Evolutionary conservation across 441 rosid species (phyloP).

Genomic region (Euphorbia corollata): DNA sequence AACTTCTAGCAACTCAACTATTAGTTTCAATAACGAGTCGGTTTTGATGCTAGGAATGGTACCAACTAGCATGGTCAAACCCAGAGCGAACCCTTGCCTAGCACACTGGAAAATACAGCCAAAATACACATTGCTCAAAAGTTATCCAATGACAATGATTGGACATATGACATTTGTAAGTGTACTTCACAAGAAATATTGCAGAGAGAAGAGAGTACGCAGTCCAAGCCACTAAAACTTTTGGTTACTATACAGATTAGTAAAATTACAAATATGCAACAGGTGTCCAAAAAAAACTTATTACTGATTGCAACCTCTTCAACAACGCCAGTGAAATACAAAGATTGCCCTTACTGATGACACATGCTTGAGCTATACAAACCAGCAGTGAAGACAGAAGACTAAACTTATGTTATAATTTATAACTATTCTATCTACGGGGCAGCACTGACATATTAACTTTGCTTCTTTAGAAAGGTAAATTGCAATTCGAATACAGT

Average conservation of each 20-base stretch:
- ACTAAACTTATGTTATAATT: not conserved
- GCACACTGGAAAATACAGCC: slow-evolving; percentile 54
- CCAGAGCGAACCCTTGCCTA: slow-evolving; percentile 91
- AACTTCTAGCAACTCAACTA: slow-evolving; percentile 56
- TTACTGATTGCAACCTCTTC: not conserved
- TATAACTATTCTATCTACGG: not conserved
- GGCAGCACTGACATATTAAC: not conserved
- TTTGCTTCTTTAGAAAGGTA: not conserved
- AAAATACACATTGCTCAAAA: slow-evolving; percentile 12
- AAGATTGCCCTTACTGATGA: not conserved
- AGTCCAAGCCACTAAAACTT: too few relatives aligned
- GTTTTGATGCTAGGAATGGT: slow-evolving; percentile 49
- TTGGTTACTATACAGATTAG: too few relatives aligned
- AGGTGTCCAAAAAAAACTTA: not conserved
- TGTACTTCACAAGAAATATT: not conserved
- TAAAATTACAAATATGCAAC: too few relatives aligned
- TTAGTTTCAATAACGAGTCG: slow-evolving; percentile 66
- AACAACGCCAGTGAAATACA: not conserved
- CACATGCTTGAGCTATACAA: not conserved
- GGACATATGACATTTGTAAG: not conserved
- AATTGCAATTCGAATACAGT: not conserved
- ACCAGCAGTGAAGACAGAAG: not conserved
- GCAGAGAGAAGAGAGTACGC: not conserved
- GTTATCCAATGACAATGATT: not conserved
- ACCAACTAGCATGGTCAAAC: slow-evolving; percentile 47